Conservation (phyloP, 129 eudicot genomes). For the Flaveria brownii region DNA sequence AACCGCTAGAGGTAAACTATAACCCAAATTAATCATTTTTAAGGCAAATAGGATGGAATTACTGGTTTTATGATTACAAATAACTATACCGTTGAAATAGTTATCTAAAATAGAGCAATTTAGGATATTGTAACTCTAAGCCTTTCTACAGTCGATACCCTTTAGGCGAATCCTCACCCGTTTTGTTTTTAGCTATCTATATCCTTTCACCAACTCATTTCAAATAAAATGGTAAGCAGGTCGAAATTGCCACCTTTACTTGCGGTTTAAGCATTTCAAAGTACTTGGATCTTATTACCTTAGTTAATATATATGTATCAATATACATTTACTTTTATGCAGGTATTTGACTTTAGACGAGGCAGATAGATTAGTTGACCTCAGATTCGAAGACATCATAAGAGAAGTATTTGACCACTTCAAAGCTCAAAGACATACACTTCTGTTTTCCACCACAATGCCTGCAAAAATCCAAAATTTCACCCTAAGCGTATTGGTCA, state of each 20-base stretch:
- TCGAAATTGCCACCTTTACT: background rate
- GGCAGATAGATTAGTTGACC: conserved; percentile 86
- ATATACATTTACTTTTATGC: conserved; percentile 14
- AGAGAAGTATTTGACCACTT: conserved; percentile 82
- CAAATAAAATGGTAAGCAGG: background rate
- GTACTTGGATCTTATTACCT: conserved; percentile 6
- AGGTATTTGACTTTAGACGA: conserved; percentile 83
- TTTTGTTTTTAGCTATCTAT: background rate
- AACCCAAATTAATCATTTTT: background rate
- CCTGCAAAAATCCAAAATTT: conserved; percentile 81
- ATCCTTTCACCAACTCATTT: background rate
- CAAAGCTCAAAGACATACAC: conserved; percentile 80
- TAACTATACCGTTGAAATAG: too few species aligned
- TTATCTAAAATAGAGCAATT: background rate
- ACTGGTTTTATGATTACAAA: background rate
- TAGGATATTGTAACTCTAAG: background rate
- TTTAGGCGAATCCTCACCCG: background rate
- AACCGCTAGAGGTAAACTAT: background rate
- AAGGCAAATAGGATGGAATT: background rate
- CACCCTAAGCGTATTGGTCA: conserved; percentile 67
- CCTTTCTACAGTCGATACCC: background rate
- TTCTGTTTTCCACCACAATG: conserved; percentile 84
- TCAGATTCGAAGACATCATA: conserved; percentile 87
- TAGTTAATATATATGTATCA: background rate
- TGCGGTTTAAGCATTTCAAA: conserved; percentile 10